These are phyloP conservation scores for Hymenoscyphus repandus DNA, from an alignment of 2,329 filamentous ascomycete genomes.

Conservation along the genomic window DNA sequence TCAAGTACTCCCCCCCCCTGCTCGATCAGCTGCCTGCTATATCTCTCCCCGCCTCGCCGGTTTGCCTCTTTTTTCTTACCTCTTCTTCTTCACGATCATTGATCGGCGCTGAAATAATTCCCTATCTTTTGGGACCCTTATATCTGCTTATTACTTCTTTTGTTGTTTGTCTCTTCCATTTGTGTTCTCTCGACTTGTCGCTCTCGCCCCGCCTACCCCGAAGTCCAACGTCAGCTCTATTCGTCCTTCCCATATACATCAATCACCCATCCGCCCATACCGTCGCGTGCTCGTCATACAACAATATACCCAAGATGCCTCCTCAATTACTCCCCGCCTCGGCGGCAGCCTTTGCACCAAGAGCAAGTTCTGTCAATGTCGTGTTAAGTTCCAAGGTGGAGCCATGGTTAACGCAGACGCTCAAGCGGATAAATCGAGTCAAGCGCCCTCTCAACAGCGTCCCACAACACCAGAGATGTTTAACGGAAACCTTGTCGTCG, in stretches of 20 bases:
- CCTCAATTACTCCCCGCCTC: constrained; percentile 91
- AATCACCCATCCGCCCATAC: constrained; percentile 1
- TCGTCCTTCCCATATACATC: constrained; percentile 16
- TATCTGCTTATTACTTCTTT: constrained; percentile 39
- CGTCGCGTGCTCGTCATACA: background rate
- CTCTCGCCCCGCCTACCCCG: constrained; percentile 12
- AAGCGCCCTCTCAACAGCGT: constrained; percentile 98
- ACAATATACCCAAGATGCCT: constrained; percentile 56
- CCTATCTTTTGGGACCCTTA: constrained; percentile 48
- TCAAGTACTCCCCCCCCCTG: constrained; percentile 1
- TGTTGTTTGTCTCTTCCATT: constrained; percentile 26
- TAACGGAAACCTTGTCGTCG: constrained; percentile 90
- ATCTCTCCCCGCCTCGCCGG: constrained; percentile 19
- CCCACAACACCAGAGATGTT: constrained; percentile 88
- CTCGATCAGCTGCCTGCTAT: constrained; percentile 13
- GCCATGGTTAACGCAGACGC: constrained; percentile 91
- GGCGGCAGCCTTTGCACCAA: constrained; percentile 90
- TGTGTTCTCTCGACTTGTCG: constrained; percentile 16
- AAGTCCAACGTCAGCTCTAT: constrained; percentile 13
- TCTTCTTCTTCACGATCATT: constrained; percentile 48
- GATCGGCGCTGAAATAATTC: constrained; percentile 57
- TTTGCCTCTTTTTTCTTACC: constrained; percentile 21
- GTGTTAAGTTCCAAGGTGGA: constrained; percentile 89
- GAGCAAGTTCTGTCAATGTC: constrained; percentile 85
- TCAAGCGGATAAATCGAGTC: constrained; percentile 94